Percentiles rank a stretch among this genome's conserved stretches.
Conservation (phyloP, 306 rosid species). For the Casuarina cunninghamiana region DNA sequence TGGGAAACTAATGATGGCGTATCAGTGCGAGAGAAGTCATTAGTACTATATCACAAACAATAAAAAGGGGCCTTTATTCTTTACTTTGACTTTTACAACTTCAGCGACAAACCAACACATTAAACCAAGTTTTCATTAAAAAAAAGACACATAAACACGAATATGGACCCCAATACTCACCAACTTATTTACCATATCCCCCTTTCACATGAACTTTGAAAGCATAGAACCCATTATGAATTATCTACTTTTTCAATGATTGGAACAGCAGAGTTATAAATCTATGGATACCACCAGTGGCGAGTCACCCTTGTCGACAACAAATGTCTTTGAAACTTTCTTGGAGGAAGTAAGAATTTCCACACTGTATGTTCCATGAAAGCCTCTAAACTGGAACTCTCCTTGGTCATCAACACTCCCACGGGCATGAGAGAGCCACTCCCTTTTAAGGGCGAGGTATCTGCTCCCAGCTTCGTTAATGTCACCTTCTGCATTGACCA, state of each 20-base stretch:
- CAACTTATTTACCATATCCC: neutral
- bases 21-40: neutral
- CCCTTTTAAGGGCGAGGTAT: conserved; percentile 61
- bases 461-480: conserved; percentile 79
- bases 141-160: neutral
- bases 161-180: neutral
- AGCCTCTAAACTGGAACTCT: conserved; percentile 71
- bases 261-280: conserved; percentile 30
- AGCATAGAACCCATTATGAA: neutral
- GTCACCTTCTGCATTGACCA: conserved; percentile 87
- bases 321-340: conserved; percentile 60
- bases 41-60: neutral
- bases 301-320: conserved; percentile 72
- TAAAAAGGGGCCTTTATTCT: neutral
- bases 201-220: neutral
- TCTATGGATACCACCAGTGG: conserved; percentile 57
- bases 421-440: conserved; percentile 68
- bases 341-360: conserved; percentile 48
- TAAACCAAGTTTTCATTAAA: neutral
- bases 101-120: neutral
- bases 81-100: neutral
- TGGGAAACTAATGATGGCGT: neutral
- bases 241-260: conserved; percentile 1
- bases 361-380: conserved; percentile 64
- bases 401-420: conserved; percentile 62